Evolutionary conservation across 306 rosid species (phyloP), one percentile per base, ranked within the genome.

Genomic region (Cicer arietinum): DNA sequence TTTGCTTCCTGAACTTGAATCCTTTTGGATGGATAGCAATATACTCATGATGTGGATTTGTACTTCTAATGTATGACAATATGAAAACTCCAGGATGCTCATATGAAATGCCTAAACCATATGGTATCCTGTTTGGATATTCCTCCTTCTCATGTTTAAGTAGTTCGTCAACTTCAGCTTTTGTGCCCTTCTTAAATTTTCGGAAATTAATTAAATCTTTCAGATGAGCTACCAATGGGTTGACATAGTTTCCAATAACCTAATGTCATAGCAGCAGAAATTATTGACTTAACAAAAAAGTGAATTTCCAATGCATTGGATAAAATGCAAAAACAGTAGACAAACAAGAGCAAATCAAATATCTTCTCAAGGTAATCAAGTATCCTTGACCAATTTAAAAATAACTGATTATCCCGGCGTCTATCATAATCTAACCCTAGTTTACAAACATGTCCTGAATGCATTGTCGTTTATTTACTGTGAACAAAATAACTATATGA

Each of bases 41-140:
- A 71, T 50, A 85, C 79, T 85, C 84, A 35, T 81, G 88, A 75
- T n/a, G 88, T 13, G 76, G 74, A 66, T 71, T 75, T 78, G 75
- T 81, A 60, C 77, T 75, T 81, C 79, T 75, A 60, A 85, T 81
- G 76, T 81, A 85, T 22, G 79, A 78, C 86, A 85, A 66, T 67
- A 85, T 70, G 73, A 81, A 85, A 62, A 80, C 69, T 30, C 88
- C 88, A 37, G 88, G 88, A 81, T 85, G 84, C 67, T 81, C 86
- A 65, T 70, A 75, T 11, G 88, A 81, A 78, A 85, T 52, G 42
- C 84, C 85, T 75, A 85, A 64, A 54, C 80, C 81, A 82, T 78
- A 85, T 11, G 78, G 71, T 58, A 79, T 85, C 81, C 86, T 71
- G 40, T 58, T 85, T 35, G 88, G 88, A 75, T 70, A 30, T 75